These are phyloP conservation scores for Pseudopyricularia javanii DNA, from an alignment of 2,329 filamentous ascomycete genomes.

Conservation along the genomic window DNA sequence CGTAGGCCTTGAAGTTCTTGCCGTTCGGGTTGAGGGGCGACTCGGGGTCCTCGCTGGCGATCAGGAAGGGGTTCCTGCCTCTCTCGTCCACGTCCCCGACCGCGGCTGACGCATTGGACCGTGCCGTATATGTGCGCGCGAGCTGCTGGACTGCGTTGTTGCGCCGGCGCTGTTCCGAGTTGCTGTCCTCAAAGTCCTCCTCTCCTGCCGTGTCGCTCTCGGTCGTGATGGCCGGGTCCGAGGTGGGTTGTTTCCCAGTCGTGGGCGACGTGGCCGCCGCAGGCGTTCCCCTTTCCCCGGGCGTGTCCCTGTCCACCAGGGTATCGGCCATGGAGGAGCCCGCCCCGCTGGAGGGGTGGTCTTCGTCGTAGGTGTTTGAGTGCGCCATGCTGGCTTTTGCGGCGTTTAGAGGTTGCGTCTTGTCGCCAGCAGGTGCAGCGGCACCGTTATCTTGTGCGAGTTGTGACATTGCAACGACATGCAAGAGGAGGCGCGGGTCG, in stretches of 20 bases:
- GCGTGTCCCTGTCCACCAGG: slow-evolving; percentile 11
- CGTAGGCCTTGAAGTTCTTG: slow-evolving; percentile 35
- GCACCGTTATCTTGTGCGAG: background rate
- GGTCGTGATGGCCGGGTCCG: slow-evolving; percentile 5
- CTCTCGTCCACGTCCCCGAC: slow-evolving; percentile 16
- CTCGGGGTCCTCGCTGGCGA: slow-evolving; percentile 19
- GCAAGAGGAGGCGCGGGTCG: background rate
- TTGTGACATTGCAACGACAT: background rate
- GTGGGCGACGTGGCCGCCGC: slow-evolving; percentile 5
- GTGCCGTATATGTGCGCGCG: slow-evolving; percentile 40
- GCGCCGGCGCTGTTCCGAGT: slow-evolving; percentile 35
- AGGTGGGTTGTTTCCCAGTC: background rate
- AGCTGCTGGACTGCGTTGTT: slow-evolving; percentile 41
- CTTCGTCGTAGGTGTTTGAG: background rate
- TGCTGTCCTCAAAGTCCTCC: slow-evolving; percentile 20
- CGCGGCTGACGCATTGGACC: slow-evolving; percentile 19
- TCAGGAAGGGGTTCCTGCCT: slow-evolving; percentile 33
- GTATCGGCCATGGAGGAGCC: slow-evolving; percentile 8
- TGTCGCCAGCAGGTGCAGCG: background rate
- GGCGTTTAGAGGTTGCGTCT: background rate
- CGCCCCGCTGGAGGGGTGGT: background rate
- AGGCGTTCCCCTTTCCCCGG: slow-evolving; percentile 13
- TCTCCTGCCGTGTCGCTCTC: slow-evolving; percentile 17
- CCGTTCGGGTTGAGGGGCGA: slow-evolving; percentile 36
- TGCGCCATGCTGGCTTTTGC: background rate